Evolutionary conservation across 78 protist genomes (phyloP).

Genomic region (Paulinella micropora): DNA sequence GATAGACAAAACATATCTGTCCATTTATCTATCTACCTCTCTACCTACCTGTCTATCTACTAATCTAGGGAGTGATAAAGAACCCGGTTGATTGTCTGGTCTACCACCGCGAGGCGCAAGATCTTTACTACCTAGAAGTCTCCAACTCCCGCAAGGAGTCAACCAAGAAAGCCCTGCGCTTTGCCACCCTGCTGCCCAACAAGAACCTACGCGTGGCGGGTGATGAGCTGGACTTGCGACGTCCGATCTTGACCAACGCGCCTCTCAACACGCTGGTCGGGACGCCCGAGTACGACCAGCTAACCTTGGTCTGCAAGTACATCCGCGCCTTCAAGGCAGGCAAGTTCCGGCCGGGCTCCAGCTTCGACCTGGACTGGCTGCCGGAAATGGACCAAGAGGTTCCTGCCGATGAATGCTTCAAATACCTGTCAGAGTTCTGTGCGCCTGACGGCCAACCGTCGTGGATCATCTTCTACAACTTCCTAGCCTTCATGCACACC

Average conservation of each 20-base stretch:
- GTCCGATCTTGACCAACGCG: not conserved
- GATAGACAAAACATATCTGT: no score
- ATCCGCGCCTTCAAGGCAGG: not conserved
- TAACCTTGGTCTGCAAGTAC: not conserved
- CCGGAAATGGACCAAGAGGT: not conserved
- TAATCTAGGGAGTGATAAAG: not conserved
- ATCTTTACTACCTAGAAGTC: not conserved
- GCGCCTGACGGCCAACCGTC: not conserved
- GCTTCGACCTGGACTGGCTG: not conserved
- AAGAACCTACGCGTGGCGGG: not conserved
- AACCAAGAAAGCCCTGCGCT: not conserved
- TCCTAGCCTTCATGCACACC: not conserved
- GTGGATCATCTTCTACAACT: not conserved
- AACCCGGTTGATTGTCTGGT: not conserved
- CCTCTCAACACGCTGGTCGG: not conserved
- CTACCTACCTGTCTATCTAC: no score
- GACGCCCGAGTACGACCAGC: not conserved
- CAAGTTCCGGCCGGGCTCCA: not conserved
- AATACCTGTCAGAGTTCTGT: not conserved
- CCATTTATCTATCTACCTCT: no score
- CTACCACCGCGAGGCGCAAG: not conserved
- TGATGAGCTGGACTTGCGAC: not conserved
- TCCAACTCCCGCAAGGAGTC: not conserved
- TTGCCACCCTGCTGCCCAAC: not conserved
- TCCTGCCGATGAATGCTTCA: not conserved